Evolutionary conservation across 179 eudicot genomes (phyloP).

Genomic region (Beta lomatogona): DNA sequence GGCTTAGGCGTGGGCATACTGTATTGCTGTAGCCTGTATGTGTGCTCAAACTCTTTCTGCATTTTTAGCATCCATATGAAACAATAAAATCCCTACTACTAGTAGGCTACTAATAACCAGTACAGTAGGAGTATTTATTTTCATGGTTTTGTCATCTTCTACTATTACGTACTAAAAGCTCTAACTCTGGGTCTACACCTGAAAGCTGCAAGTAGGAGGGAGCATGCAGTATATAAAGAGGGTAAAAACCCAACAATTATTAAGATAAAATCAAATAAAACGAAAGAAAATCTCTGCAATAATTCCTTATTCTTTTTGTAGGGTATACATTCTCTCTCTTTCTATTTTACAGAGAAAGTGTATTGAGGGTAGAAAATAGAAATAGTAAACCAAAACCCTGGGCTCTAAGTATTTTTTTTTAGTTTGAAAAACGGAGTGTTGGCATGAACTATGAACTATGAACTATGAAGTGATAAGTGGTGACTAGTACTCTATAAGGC

Average conservation of each 20-base stretch:
- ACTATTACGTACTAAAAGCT: constrained; percentile 12
- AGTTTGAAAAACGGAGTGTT: not conserved
- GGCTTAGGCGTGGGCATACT: not conserved
- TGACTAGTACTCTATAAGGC: not conserved
- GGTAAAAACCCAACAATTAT: not conserved
- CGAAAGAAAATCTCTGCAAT: not conserved
- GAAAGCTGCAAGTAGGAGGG: constrained; percentile 27
- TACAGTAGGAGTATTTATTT: not conserved
- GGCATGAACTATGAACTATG: not conserved
- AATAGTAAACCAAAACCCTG: too few species aligned
- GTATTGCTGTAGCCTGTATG: not conserved
- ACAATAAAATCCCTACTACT: not conserved
- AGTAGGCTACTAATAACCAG: not conserved
- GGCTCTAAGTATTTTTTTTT: not conserved
- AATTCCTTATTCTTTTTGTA: constrained; percentile 28
- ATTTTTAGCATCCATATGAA: too few species aligned
- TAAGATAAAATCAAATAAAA: not conserved
- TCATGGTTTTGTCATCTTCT: constrained; percentile 18
- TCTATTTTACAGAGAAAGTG: too few species aligned
- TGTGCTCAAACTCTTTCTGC: too few species aligned
- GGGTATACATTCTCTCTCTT: constrained; percentile 6
- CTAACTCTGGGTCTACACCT: constrained; percentile 26
- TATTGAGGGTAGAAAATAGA: not conserved
- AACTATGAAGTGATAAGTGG: not conserved
- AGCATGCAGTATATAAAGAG: constrained; percentile 12